These are phyloP conservation scores for Tilletia caries DNA, from an alignment of 1,284 basidiomycete genomes.

Conservation along the genomic window DNA sequence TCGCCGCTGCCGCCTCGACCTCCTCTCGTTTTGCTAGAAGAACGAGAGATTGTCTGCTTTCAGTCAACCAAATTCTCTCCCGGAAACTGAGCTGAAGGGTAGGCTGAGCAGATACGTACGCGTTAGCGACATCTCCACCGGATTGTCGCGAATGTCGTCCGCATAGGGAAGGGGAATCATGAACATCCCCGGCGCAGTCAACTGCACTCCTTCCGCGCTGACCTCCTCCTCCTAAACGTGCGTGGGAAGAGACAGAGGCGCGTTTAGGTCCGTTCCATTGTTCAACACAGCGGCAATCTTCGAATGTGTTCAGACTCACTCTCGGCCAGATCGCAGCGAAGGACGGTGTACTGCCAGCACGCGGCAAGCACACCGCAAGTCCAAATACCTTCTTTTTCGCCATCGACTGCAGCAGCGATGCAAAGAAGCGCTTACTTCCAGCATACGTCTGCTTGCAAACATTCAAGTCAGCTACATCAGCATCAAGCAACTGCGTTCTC, in stretches of 20 bases:
- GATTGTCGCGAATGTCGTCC: constrained; percentile 82
- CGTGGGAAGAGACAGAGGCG: not conserved
- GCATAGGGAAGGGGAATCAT: constrained; percentile 85
- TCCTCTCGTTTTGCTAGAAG: constrained; percentile 65
- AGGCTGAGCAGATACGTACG: constrained; percentile 40
- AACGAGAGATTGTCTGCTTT: not conserved
- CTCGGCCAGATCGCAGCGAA: constrained; percentile 79
- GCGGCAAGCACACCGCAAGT: constrained; percentile 68
- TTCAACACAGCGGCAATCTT: constrained; percentile 14
- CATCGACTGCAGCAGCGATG: constrained; percentile 79
- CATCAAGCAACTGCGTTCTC: not conserved
- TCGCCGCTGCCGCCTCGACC: constrained; percentile 66
- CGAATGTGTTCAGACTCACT: constrained; percentile 61
- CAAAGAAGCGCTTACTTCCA: constrained; percentile 87
- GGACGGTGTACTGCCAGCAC: constrained; percentile 70
- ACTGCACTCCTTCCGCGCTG: constrained; percentile 67
- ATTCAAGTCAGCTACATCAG: too few relatives aligned
- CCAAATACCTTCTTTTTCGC: constrained; percentile 77
- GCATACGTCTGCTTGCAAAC: constrained; percentile 64
- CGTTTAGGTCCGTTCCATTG: too few relatives aligned
- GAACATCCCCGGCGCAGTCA: constrained; percentile 84
- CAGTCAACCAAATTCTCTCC: too few relatives aligned
- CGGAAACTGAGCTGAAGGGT: too few relatives aligned
- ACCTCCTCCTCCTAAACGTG: constrained; percentile 65
- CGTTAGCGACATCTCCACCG: constrained; percentile 53